Conservation (phyloP, 164 flowering plant species). For the Umbellularia californica region DNA sequence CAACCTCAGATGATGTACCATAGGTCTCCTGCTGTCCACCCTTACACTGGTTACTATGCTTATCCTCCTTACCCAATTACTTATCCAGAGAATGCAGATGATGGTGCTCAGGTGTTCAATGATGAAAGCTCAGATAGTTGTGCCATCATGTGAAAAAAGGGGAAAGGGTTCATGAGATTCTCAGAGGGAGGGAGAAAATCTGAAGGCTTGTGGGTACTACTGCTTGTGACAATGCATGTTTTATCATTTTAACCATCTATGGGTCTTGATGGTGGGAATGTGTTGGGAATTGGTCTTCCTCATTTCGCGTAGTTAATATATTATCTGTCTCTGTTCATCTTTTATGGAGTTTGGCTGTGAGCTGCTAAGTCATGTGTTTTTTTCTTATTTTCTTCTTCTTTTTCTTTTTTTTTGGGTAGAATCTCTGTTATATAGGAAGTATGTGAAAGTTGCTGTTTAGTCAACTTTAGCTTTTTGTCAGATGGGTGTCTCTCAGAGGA, state of each 20-base stretch:
- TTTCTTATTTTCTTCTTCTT: too few species aligned
- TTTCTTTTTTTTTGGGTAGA: not conserved
- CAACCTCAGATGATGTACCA: conserved; percentile 68
- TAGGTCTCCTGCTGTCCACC: conserved; percentile 45
- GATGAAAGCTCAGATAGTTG: conserved; percentile 64
- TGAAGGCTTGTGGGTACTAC: conserved; percentile 4
- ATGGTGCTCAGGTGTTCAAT: conserved; percentile 49
- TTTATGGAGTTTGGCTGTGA: too few species aligned
- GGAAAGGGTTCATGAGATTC: not conserved
- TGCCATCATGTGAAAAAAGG: conserved; percentile 43
- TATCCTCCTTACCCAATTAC: conserved; percentile 9
- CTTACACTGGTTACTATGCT: conserved; percentile 44
- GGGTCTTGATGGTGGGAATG: not conserved
- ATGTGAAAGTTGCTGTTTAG: not conserved
- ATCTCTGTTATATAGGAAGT: not conserved
- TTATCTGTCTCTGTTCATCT: not conserved
- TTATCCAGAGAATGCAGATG: conserved; percentile 21
- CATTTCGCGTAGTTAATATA: not conserved
- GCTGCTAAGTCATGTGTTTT: not conserved
- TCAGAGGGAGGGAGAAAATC: conserved; percentile 2
- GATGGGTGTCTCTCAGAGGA: not conserved
- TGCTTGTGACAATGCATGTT: not conserved
- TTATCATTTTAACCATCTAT: not conserved
- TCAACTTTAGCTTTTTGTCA: not conserved
- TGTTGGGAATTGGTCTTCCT: not conserved